These are phyloP conservation scores for Oryza meyeriana DNA, from an alignment of 176 grass and related monocot genomes.

Conservation along the genomic window DNA sequence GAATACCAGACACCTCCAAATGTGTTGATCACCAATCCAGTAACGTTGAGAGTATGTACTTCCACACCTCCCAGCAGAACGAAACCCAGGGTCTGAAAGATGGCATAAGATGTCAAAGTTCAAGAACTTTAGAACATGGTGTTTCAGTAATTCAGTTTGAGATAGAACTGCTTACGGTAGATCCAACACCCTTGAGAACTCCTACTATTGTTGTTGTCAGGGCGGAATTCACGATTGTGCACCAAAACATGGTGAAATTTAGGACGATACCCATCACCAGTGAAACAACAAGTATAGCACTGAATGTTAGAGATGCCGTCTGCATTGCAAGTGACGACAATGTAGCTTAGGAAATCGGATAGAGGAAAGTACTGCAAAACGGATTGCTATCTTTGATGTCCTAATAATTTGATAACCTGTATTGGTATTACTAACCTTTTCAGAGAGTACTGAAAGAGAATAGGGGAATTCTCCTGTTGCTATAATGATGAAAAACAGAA, in stretches of 20 bases:
- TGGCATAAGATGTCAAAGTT: neutral
- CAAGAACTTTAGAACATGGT: neutral
- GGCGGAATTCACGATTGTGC: constrained; percentile 95
- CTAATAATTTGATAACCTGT: neutral
- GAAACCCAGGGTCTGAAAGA: constrained; percentile 84
- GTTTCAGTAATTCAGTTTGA: neutral
- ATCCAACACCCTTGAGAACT: constrained; percentile 92
- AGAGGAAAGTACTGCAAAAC: neutral
- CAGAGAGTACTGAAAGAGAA: constrained; percentile 70
- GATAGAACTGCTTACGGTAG: constrained; percentile 48
- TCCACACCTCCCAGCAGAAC: constrained; percentile 85
- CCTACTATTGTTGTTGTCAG: constrained; percentile 96
- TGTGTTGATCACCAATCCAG: constrained; percentile 86
- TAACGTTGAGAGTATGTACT: constrained; percentile 76
- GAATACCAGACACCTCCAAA: constrained; percentile 91
- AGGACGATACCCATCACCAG: constrained; percentile 86
- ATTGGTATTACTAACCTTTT: constrained; percentile 60
- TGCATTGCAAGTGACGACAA: constrained; percentile 32
- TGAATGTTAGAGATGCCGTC: constrained; percentile 57
- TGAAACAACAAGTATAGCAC: constrained; percentile 62
- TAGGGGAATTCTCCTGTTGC: constrained; percentile 91
- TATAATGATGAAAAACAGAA: constrained; percentile 88
- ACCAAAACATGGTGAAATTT: constrained; percentile 97
- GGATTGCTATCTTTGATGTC: neutral
- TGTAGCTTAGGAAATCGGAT: neutral